Percentiles rank a stretch among this genome's conserved stretches.
These are phyloP conservation scores for Pichia kluyveri DNA, from an alignment of 805 yeast genomes.

Conservation along the genomic window DNA sequence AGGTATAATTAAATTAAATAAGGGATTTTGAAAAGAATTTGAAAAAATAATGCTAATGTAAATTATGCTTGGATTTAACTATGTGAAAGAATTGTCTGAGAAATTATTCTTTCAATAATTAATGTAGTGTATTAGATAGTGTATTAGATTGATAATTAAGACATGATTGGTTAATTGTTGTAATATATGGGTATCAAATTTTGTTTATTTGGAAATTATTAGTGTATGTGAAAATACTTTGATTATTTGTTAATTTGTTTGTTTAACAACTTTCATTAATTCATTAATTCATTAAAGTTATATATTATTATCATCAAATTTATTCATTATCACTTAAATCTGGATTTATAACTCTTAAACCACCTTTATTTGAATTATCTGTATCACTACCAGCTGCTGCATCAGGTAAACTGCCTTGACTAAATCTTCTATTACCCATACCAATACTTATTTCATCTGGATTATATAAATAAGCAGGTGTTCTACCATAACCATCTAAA, in stretches of 20 bases:
- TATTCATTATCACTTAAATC: conserved; percentile 18
- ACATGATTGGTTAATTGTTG: no score
- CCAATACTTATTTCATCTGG: conserved; percentile 12
- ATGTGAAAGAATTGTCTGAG: no score
- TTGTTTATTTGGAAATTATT: no score
- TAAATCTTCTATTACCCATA: conserved; percentile 23
- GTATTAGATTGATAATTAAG: no score
- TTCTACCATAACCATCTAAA: conserved; percentile 6
- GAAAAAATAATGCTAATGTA: no score
- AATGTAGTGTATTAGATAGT: no score
- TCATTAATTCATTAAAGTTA: not conserved
- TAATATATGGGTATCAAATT: no score
- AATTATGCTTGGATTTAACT: no score
- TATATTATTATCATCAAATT: not conserved
- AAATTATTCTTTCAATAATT: no score
- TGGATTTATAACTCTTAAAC: conserved; percentile 27
- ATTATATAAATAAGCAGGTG: conserved; percentile 8
- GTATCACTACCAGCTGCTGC: conserved; percentile 21
- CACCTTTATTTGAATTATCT: conserved; percentile 9
- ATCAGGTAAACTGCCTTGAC: conserved; percentile 28
- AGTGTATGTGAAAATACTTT: not conserved
- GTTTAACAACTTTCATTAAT: not conserved
- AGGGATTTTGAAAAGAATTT: no score
- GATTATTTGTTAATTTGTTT: not conserved
- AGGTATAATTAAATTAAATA: no score